These are phyloP conservation scores for Neonectria faginata DNA, from an alignment of 2,329 filamentous ascomycete species.

Conservation along the genomic window DNA sequence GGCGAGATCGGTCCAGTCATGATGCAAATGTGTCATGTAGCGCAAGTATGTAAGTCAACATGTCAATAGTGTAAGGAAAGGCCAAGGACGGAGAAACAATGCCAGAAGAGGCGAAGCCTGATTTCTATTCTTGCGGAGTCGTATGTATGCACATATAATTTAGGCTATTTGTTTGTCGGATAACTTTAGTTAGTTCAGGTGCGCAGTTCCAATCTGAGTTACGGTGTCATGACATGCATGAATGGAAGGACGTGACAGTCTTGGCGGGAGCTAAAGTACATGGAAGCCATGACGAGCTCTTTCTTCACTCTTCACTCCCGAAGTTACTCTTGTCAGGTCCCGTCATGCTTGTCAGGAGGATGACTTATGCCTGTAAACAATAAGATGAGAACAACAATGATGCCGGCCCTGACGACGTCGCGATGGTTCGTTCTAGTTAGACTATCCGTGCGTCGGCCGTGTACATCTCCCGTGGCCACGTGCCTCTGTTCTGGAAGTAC, in stretches of 20 bases:
- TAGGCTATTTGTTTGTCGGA: not conserved
- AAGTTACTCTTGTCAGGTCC: not conserved
- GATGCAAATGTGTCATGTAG: slow-evolving; percentile 21
- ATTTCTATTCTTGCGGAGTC: not conserved
- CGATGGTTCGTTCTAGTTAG: not conserved
- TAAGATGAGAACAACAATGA: not conserved
- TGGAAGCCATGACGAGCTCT: no score
- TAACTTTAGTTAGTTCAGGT: not conserved
- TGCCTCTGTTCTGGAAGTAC: slow-evolving; percentile 11
- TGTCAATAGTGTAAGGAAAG: slow-evolving; percentile 1
- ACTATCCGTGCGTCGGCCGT: no score
- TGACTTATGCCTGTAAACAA: not conserved
- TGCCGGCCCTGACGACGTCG: not conserved
- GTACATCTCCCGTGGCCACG: not conserved
- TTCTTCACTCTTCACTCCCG: not conserved
- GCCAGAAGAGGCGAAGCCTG: slow-evolving; percentile 3
- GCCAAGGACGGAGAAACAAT: slow-evolving; percentile 2
- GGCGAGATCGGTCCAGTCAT: slow-evolving; percentile 8
- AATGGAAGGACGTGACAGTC: not conserved
- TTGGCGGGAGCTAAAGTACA: not conserved
- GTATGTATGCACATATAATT: not conserved
- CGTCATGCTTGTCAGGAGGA: not conserved
- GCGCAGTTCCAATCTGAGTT: not conserved
- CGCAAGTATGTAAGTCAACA: slow-evolving; percentile 10
- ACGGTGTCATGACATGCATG: not conserved